Evolutionary conservation across 2,329 filamentous ascomycete species (phyloP), one percentile per base, ranked within the genome.

Genomic region (Fusarium sp.): DNA sequence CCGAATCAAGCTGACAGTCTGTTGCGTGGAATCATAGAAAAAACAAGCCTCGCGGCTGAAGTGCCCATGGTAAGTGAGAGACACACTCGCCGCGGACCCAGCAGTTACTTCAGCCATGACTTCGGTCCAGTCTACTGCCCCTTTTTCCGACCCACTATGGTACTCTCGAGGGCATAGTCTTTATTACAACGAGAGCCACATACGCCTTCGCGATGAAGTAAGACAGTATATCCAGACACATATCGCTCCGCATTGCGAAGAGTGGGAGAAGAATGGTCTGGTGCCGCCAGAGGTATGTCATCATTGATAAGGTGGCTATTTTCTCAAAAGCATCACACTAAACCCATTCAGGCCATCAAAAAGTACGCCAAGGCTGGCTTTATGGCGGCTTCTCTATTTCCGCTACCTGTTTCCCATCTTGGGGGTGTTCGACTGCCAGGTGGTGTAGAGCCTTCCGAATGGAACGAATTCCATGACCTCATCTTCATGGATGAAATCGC

Each of bases 161-260:
- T 43, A 59, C 13, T 37, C 23, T 6, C 13, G 37, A 7, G 9
- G n/a, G 7, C 31, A 15, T 2, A 28, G 47, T 11, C 88, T 89
- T 0, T 91, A 91, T 79, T 92, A 92, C 82, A 90, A 85, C 30
- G 82, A 86, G 13, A 87, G 86, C 3, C 91, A 92, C 75, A 84
- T 85, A 34, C 80, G 78, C n/a, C 82, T 92, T 2, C 88, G 89
- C 54, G 82, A 86, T 39, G 82, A 81, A 6, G 80, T 91, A 0
- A 86, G 90, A 40, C 74, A 82, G 27, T 92, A 91, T 65, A 81
- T 92, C 50, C 86, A 92, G 62, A 82, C 84, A 2, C 79, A 89
- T 39, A 82, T 92, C 46, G 79, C 87, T 2, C 89, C 89, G 0
- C 82, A 86, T 67, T 86, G 87, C 5, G 83, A 89, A 34, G 88